Base-by-base conservation (phyloP, 2,329 filamentous ascomycete species). In the Colletotrichum eremochloae region DNA sequence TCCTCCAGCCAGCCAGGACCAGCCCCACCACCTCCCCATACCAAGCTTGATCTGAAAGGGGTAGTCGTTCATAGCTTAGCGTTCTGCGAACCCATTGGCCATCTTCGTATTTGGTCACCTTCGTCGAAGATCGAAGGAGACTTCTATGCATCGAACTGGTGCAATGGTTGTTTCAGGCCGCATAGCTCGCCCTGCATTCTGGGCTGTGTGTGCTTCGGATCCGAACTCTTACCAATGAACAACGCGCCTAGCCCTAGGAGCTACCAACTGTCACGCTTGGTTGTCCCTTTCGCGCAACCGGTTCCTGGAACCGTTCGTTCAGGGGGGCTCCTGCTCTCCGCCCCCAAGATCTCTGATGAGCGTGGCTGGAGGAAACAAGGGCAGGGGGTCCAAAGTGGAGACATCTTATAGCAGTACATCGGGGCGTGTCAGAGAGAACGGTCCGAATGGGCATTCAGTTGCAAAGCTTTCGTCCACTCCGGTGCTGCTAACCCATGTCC, bases 141-240 rank as follows among this genome's bases (percentile, higher is more conserved):
- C 50, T 53, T 50, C 31, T 53, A 63, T 36, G 68, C 73, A 60
- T 63, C 57, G 57, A 66, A 67, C 73, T 74, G 73, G 73, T 56
- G 67, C 73, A 67, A 57, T 74, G 71, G 71, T 58, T 63, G 73
- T 74, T 74, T 74, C 73, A 74, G 73, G 44, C 64, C 36, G 33
- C 63, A 68, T 61, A 60, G 67, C 40, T 60, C 56, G 64, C 64
- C 56, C 71, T 67, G 67, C 56, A 67, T 62, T 42, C 60, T 64
- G 61, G 63, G 55, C 56, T 71, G 46, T 62, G 69, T 58, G 53
- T 52, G 50, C 36, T 68, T 74, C 67, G 71, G 67, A 74, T 74
- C 73, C 73, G 73, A 74, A 72, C 58, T 57, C 40, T 38, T 68
- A 31, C 65, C 48, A 68, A 33, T 57, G 57, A 68, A 58, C 68